A percentile compares a stretch with the other conserved stretches of the same genome.
Conservation (phyloP, 345 rosid species). For the Eucalyptus microcorys region DNA sequence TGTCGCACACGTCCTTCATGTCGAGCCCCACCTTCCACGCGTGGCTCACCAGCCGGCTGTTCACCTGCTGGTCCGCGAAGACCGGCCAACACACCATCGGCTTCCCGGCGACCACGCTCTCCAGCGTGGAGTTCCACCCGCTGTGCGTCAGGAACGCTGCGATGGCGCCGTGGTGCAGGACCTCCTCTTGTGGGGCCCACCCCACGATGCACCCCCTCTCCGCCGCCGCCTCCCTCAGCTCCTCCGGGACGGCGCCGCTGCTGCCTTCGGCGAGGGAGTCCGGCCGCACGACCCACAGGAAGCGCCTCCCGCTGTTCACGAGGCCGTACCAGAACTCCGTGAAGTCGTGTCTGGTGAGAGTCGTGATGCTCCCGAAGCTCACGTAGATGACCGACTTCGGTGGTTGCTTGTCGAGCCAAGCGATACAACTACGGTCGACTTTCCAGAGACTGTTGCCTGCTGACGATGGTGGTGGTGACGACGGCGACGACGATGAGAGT, state of each 20-base stretch:
- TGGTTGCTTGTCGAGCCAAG: slow-evolving; percentile 35
- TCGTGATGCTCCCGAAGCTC: slow-evolving; percentile 31
- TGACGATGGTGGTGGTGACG: neutral
- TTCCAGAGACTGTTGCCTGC: slow-evolving; percentile 10
- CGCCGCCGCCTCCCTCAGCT: slow-evolving; percentile 1
- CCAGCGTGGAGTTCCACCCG: slow-evolving; percentile 81
- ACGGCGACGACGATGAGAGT: neutral
- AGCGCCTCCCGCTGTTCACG: slow-evolving; percentile 12
- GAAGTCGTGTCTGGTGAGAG: slow-evolving; percentile 3
- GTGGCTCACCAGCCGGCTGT: slow-evolving; percentile 40
- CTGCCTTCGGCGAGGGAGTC: neutral
- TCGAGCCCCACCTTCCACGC: slow-evolving; percentile 60
- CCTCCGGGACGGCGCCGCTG: neutral
- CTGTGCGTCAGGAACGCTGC: slow-evolving; percentile 62
- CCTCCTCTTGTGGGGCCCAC: slow-evolving; percentile 41
- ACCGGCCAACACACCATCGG: slow-evolving; percentile 77
- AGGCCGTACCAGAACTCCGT: slow-evolving; percentile 32
- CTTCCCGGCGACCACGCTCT: slow-evolving; percentile 42
- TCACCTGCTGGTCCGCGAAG: slow-evolving; percentile 48
- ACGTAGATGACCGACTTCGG: slow-evolving; percentile 19
- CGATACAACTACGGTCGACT: slow-evolving; percentile 18
- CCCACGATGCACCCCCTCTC: slow-evolving; percentile 6
- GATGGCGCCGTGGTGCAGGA: slow-evolving; percentile 25
- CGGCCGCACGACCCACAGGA: slow-evolving; percentile 33
- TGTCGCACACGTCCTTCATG: slow-evolving; percentile 54